Conservation (phyloP, 2,329 filamentous ascomycete genomes). For the Juglanconis oblonga region DNA sequence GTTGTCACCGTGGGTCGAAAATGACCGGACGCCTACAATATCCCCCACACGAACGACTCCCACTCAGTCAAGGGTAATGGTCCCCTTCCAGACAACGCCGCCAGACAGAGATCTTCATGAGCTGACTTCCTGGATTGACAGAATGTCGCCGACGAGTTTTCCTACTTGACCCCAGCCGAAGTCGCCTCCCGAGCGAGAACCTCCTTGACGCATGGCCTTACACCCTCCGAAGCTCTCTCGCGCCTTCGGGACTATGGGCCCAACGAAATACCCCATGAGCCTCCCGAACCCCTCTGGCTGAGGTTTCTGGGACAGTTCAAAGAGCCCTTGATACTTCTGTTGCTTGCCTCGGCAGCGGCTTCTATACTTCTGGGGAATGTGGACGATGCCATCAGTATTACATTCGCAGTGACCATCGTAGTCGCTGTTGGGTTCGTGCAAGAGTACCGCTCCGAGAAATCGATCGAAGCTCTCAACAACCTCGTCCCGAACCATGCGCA, state of each 20-base stretch:
- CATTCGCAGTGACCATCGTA: conserved; percentile 93
- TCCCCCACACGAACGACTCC: conserved; percentile 45
- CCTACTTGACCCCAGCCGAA: conserved; percentile 71
- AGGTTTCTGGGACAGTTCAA: conserved; percentile 96
- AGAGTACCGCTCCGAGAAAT: conserved; percentile 97
- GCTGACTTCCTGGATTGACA: conserved; percentile 25
- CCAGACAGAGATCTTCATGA: neutral
- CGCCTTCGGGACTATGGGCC: conserved; percentile 78
- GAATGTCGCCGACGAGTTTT: conserved; percentile 58
- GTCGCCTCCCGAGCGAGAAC: conserved; percentile 75
- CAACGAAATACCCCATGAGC: conserved; percentile 93
- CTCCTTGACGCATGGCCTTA: conserved; percentile 78
- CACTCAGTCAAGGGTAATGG: conserved; percentile 52
- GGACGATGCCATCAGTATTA: conserved; percentile 94
- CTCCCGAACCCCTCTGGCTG: conserved; percentile 90
- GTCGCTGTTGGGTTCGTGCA: conserved; percentile 95
- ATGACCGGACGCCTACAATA: conserved; percentile 32
- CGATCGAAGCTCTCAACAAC: conserved; percentile 88
- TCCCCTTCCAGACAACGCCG: neutral
- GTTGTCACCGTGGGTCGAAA: conserved; percentile 23
- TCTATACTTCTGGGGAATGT: conserved; percentile 90
- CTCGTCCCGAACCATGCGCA: conserved; percentile 95
- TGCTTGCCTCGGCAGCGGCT: conserved; percentile 82
- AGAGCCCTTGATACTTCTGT: conserved; percentile 88
- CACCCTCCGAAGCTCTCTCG: conserved; percentile 75